Evolutionary conservation across 2,329 filamentous ascomycete species (phyloP).

Genomic region (Paecilomyces sp.): DNA sequence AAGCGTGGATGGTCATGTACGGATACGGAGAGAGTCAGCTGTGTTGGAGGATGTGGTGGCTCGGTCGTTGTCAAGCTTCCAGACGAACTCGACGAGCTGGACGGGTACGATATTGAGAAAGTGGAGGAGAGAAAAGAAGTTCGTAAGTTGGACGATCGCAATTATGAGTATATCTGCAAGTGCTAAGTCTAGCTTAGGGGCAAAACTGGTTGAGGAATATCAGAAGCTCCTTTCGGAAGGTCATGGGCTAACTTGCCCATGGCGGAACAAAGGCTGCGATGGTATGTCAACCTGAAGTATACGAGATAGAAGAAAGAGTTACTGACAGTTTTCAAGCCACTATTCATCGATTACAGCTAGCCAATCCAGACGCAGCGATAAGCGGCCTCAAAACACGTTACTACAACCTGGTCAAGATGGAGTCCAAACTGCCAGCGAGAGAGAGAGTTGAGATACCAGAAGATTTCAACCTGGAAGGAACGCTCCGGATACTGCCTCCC

Average conservation of each 20-base stretch:
- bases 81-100: conserved; percentile 53
- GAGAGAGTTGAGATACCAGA: conserved; percentile 24
- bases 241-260: conserved; percentile 76
- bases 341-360: conserved; percentile 59
- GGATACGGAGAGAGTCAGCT: conserved; percentile 75
- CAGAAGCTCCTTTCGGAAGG: conserved; percentile 63
- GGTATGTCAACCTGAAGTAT: conserved; percentile 39
- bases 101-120: conserved; percentile 37
- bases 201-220: conserved; percentile 71
- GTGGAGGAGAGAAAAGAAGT: conserved; percentile 36
- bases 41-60: conserved; percentile 70
- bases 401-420: conserved; percentile 41
- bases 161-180: not conserved
- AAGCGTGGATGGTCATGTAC: conserved; percentile 87
- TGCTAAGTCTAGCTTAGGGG: conserved; percentile 31
- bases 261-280: conserved; percentile 82
- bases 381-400: conserved; percentile 57
- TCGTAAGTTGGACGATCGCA: conserved; percentile 22
- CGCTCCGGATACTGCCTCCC: conserved; percentile 21
- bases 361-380: conserved; percentile 54
- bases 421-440: conserved; percentile 27
- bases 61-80: conserved; percentile 75
- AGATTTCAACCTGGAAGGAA: conserved; percentile 21
- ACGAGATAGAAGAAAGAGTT: conserved; percentile 4
- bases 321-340: conserved; percentile 39